Evolutionary conservation across 225 moss, liverwort and hornwort species (phyloP).

Genomic region (Pseudisothecium myosuroides): DNA sequence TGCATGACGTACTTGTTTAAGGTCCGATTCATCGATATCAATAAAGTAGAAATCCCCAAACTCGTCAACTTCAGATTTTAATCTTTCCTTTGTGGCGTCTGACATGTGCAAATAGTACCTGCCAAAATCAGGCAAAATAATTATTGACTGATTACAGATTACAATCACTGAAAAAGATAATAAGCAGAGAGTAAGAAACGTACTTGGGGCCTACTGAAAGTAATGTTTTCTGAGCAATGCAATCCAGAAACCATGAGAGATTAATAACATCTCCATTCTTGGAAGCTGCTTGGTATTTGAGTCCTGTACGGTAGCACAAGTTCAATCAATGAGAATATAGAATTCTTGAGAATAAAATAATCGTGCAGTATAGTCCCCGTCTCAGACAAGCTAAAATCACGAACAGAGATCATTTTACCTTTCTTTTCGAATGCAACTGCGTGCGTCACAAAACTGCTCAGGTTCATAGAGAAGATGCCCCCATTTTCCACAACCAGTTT

Average conservation of each 20-base stretch:
- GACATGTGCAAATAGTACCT: slow-evolving; percentile 92
- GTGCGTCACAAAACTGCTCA: slow-evolving; percentile 59
- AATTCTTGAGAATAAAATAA: not conserved
- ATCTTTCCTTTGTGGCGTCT: slow-evolving; percentile 57
- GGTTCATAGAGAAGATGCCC: slow-evolving; percentile 82
- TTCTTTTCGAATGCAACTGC: slow-evolving; percentile 66
- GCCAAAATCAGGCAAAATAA: not conserved
- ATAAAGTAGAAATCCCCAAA: slow-evolving; percentile 76
- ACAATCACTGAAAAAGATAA: not conserved
- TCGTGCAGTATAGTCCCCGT: not conserved
- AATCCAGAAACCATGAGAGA: slow-evolving; percentile 70
- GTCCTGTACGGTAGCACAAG: slow-evolving; percentile 32
- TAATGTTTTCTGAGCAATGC: slow-evolving; percentile 40
- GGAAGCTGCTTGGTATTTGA: slow-evolving; percentile 70
- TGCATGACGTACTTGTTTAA: slow-evolving; percentile 38
- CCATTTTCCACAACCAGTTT: slow-evolving; percentile 83
- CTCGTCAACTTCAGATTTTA: slow-evolving; percentile 65
- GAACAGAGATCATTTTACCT: slow-evolving; percentile 24
- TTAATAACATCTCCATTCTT: slow-evolving; percentile 72
- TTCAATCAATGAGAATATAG: not conserved
- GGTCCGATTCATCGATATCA: slow-evolving; percentile 56
- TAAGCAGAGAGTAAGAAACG: not conserved
- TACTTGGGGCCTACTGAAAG: slow-evolving; percentile 76
- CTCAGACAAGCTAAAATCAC: not conserved
- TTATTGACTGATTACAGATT: not conserved